These are phyloP conservation scores for Collybia sordida DNA, from an alignment of 768 basidiomycete genomes.

Conservation along the genomic window DNA sequence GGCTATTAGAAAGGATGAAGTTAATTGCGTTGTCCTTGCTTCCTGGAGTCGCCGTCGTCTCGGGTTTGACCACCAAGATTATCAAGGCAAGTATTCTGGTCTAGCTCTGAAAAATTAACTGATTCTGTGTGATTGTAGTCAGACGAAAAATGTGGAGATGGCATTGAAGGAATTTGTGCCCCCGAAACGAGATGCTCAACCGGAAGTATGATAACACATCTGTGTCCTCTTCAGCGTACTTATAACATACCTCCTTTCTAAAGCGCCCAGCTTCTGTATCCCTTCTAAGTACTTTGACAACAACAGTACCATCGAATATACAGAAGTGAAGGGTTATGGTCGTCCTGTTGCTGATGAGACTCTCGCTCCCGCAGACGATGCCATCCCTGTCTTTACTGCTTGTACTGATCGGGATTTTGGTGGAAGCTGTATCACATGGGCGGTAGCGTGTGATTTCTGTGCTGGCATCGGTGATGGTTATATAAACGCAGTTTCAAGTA, in stretches of 20 bases:
- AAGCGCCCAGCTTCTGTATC: background rate
- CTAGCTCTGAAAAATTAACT: no score
- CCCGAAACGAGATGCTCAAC: background rate
- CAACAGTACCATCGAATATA: background rate
- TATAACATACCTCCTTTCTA: background rate
- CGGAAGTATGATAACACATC: background rate
- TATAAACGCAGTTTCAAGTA: background rate
- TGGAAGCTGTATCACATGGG: background rate
- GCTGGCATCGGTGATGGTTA: background rate
- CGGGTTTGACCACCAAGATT: no score
- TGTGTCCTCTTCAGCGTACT: no score
- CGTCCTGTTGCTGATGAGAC: background rate
- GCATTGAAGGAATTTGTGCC: background rate
- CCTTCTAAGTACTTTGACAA: background rate
- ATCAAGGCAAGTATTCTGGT: no score
- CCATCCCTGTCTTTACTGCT: background rate
- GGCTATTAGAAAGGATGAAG: no score
- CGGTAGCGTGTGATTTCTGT: background rate
- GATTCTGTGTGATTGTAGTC: no score
- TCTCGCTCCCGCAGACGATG: background rate
- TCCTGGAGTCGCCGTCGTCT: no score
- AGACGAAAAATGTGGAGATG: background rate
- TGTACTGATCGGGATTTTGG: background rate
- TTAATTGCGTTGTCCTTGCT: no score
- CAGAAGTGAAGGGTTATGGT: background rate